Conservation (phyloP, 345 rosid genomes). For the Garcia nutans region DNA sequence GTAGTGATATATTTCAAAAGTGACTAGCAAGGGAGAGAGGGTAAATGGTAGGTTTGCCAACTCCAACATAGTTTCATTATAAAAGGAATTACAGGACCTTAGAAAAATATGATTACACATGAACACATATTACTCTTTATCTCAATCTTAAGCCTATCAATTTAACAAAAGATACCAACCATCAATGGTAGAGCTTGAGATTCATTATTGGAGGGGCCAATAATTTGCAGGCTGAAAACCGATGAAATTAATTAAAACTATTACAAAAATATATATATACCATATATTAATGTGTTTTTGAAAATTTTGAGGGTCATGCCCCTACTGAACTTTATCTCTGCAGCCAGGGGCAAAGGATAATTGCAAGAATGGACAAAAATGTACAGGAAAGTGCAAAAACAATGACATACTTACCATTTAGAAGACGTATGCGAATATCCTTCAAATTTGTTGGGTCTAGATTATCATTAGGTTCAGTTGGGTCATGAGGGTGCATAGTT, state of each 20-base stretch:
- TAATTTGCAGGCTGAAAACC: too few species aligned
- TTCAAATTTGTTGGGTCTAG: conserved; percentile 65
- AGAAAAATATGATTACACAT: background rate
- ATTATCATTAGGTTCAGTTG: conserved; percentile 38
- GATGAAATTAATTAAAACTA: too few species aligned
- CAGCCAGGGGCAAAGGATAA: too few species aligned
- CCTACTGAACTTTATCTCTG: too few species aligned
- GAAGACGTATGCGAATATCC: conserved; percentile 80
- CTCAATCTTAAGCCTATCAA: background rate
- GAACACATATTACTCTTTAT: background rate
- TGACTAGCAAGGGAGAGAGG: background rate
- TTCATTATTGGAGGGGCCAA: too few species aligned
- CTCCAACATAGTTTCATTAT: background rate
- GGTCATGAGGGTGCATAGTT: conserved; percentile 55
- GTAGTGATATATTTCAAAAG: background rate
- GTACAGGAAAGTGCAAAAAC: background rate
- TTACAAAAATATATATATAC: too few species aligned
- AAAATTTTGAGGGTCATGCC: too few species aligned
- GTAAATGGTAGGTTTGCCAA: background rate
- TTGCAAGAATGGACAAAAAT: background rate
- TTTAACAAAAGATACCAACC: background rate
- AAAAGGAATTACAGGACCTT: background rate
- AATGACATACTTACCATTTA: conserved; percentile 61
- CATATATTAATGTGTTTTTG: too few species aligned
- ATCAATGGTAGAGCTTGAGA: background rate